Evolutionary conservation across 148 eudicot species (phyloP).

Genomic region (Fagopyrum esculentum): DNA sequence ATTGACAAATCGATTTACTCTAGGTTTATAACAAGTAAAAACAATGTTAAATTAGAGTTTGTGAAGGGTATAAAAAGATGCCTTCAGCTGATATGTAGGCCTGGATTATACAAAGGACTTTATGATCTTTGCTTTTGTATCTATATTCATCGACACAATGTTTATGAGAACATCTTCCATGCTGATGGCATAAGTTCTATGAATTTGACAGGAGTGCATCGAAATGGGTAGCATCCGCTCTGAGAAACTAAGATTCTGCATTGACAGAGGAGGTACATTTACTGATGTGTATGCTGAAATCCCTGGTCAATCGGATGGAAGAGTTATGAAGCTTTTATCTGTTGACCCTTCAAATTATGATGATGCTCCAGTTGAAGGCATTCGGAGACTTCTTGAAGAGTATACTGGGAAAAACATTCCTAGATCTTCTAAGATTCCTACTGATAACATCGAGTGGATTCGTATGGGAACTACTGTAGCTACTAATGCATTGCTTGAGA

Average conservation of each 20-base stretch:
- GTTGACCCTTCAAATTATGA: constrained; percentile 97
- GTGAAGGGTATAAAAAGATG: background rate
- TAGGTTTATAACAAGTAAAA: background rate
- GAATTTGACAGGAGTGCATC: background rate
- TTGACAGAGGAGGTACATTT: constrained; percentile 96
- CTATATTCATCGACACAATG: background rate
- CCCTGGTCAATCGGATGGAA: constrained; percentile 81
- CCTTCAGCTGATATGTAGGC: background rate
- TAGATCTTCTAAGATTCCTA: constrained; percentile 75
- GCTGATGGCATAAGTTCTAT: background rate
- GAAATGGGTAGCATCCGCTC: constrained; percentile 57
- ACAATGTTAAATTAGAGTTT: no score
- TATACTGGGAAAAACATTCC: constrained; percentile 61
- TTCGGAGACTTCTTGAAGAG: constrained; percentile 87
- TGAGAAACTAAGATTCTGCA: constrained; percentile 84
- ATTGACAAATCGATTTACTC: background rate
- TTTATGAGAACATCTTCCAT: background rate
- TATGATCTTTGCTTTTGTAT: background rate
- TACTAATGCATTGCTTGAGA: constrained; percentile 86
- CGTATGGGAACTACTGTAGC: constrained; percentile 99
- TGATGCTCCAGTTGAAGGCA: constrained; percentile 97
- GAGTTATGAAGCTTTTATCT: constrained; percentile 84
- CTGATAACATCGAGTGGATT: constrained; percentile 92
- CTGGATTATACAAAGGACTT: background rate
- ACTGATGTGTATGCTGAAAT: constrained; percentile 95